Conservation (phyloP, 1,284 basidiomycete species). For the Athelia sp. region DNA sequence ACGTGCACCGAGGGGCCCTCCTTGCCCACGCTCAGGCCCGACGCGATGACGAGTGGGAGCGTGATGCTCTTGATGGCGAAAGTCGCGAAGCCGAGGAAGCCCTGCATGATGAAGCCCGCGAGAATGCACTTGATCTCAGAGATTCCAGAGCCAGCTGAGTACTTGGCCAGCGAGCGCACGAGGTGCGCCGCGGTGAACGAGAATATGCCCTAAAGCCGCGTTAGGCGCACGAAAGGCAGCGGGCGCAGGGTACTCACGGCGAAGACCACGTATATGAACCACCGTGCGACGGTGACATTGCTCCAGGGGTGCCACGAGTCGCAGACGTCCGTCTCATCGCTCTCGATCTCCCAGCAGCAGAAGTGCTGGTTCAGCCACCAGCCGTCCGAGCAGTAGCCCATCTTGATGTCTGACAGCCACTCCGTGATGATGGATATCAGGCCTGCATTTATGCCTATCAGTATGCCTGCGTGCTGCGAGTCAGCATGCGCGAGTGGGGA, state of each 20-base stretch:
- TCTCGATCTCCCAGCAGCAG: slow-evolving; percentile 95
- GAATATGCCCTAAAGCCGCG: slow-evolving; percentile 79
- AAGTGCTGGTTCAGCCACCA: slow-evolving; percentile 99
- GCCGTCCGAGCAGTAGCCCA: slow-evolving; percentile 93
- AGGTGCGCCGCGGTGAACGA: slow-evolving; percentile 85
- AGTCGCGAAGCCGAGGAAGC: slow-evolving; percentile 87
- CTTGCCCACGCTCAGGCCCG: slow-evolving; percentile 95
- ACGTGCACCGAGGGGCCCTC: slow-evolving; percentile 99
- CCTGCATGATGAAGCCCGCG: slow-evolving; percentile 95
- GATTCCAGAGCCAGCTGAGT: slow-evolving; percentile 97
- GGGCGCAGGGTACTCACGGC: slow-evolving; percentile 55
- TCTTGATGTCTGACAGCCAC: slow-evolving; percentile 97
- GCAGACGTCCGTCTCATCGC: slow-evolving; percentile 77
- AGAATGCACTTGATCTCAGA: slow-evolving; percentile 99
- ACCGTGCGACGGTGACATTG: slow-evolving; percentile 66
- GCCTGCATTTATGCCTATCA: slow-evolving; percentile 92
- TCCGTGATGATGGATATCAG: slow-evolving; percentile 95
- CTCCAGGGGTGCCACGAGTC: slow-evolving; percentile 95
- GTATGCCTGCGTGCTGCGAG: slow-evolving; percentile 56
- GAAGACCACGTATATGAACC: slow-evolving; percentile 84
- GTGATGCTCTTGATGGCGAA: slow-evolving; percentile 91
- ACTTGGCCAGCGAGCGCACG: slow-evolving; percentile 86
- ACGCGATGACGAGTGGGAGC: slow-evolving; percentile 93
- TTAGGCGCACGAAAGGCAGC: slow-evolving; percentile 4
- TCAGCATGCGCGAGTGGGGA: not conserved